A percentile compares a stretch with the other conserved stretches of the same genome.
Conservation (phyloP, 1,284 basidiomycete species). For the Abortiporus biennis region DNA sequence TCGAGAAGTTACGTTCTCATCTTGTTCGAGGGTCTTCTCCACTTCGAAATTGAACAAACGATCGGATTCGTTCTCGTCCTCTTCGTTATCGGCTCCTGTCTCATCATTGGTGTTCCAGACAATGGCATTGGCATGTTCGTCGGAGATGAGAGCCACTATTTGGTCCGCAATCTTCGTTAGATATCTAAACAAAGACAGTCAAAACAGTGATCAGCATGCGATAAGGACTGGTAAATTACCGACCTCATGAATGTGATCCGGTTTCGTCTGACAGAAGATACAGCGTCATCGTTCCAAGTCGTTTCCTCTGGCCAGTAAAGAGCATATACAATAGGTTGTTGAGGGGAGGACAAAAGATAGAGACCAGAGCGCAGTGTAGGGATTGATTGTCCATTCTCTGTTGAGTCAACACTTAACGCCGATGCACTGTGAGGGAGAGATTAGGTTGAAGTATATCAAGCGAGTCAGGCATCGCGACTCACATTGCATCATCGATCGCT, state of each 20-base stretch:
- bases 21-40: constrained; percentile 49
- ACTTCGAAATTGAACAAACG: constrained; percentile 52
- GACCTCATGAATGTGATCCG: constrained; percentile 58
- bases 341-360: constrained; percentile 28
- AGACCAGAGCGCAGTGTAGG: constrained; percentile 43
- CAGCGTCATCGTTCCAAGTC: constrained; percentile 50
- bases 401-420: no score
- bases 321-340: constrained; percentile 31
- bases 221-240: background rate
- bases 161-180: constrained; percentile 53
- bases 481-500: constrained; percentile 33
- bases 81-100: constrained; percentile 14
- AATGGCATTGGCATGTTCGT: constrained; percentile 35
- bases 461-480: constrained; percentile 15
- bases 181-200: no score
- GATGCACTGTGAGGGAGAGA: background rate
- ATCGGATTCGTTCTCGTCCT: constrained; percentile 32
- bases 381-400: no score
- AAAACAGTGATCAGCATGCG: constrained; percentile 5
- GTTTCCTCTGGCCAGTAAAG: constrained; percentile 58
- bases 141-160: constrained; percentile 39
- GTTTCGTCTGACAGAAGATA: constrained; percentile 40
- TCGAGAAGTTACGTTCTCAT: constrained; percentile 38
- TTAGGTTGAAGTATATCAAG: background rate
- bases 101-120: constrained; percentile 32